Base-by-base conservation (phyloP, 768 basidiomycete species). In the Neoboletus magnificus region DNA sequence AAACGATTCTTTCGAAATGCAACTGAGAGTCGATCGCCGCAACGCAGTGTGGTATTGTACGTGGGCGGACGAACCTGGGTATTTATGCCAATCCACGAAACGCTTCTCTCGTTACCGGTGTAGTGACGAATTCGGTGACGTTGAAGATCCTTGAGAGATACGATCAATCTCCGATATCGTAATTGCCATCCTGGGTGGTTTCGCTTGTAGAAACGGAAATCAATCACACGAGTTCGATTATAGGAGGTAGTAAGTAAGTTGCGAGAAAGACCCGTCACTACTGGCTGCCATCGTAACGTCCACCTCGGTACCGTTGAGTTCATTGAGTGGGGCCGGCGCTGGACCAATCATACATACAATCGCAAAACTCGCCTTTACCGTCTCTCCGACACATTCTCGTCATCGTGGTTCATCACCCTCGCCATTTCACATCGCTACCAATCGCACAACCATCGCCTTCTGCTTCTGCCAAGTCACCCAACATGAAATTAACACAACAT, bases 401-500 rank as follows among this genome's bases (percentile, higher is more conserved):
- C 33, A 16, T 35, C 33, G 33, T 39, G 18, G 37, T 39, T n/a
- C n/a, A 39, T 39, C 7, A n/a, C 10, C 7, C 37, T 18, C n/a
- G 10, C 16, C 37, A 39, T 39, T n/a, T 39, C n/a, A 11, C 9
- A 4, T 30, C 12, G 29, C 47, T 30, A 32, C 60, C 62, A 67
- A 66, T 67, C 42, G 55, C 65, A 51, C n/a, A 55, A 58, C 48
- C 8, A 27, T 41, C 59, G 44, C 55, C 37, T n/a, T 48, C 46
- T 39, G 16, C 52, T 54, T 45, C 57, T 33, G 35, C 47, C 32
- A 48, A 51, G 29, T 29, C 41, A 15, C 49, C 27, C 13, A 15
- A 29, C 44, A n/a, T 55, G 45, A 59, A 55, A 45, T 58, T 67
- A 35, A 64, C 59, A 15, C 37, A 57, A 3, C 59, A 70, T 48